Evolutionary conservation across 768 basidiomycete species (phyloP), one percentile per base, ranked within the genome.

Genomic region (Psilocybe cyanescens): DNA sequence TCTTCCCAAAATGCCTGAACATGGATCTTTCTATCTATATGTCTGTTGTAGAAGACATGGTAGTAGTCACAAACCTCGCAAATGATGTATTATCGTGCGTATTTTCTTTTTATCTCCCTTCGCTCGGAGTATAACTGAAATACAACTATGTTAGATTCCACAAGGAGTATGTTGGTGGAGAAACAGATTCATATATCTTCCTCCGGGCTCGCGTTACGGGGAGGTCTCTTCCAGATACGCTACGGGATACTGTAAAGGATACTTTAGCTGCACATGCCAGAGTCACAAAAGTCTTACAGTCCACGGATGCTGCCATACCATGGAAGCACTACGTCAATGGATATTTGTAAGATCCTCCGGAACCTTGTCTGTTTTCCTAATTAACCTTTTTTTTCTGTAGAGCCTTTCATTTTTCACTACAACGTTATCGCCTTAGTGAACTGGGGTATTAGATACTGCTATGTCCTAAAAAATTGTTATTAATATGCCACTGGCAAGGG

Each of bases 81-180:
- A 60, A 60, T 31, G 59, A 60, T 47, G n/a, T 60, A 3, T 12
- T 60, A 16, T 60, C 59, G 59, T 60, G 47, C 33, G 33, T 35
- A 35, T 35, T 35, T 35, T 11, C 33, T 7, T 11, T 35, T 35
- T 35, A 35, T 24, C 24, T 24, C 24, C 24, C 24, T 24, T 24
- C 24, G 24, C 24, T 24, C 24, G 24, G 24, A 24, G 24, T 24
- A 24, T 24, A 24, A 24, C 24, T 2, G 24, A 24, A 24, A 24
- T 24, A 24, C 24, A 24, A 24, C 24, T 19, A 35, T 53, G 29
- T 24, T 44, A 60, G 59, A 31, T 60, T 55, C 35, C 28, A 60
- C 17, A 60, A 60, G 17, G 59, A 60, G 17, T 30, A 35, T 11
- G 35, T 60, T 3, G 59, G 46, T 9, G 59, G 59, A 37, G 59